Evolutionary conservation across 305 asterid species (phyloP), one percentile per base, ranked within the genome.

Genomic region (Fraxinus albicans): DNA sequence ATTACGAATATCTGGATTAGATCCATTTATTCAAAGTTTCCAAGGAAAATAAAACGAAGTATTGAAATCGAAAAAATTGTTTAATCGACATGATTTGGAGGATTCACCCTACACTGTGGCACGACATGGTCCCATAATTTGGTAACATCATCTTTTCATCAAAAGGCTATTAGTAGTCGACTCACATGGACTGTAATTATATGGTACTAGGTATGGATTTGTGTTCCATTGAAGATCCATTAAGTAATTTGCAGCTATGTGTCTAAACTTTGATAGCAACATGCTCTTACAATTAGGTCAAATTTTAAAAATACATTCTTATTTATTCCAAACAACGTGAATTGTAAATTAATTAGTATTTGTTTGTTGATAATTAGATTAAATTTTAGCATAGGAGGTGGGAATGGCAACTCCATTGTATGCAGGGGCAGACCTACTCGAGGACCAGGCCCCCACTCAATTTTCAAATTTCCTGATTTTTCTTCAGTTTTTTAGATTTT

Each of bases 1-100:
- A 50, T 15, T 50, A 3, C 60, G 8, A 50, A 50, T 50, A 15
- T 50, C 60, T 15, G 21, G 21, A 50, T 15, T 50, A 1, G 53
- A 13, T 17, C 87, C 81, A 70, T 83, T 8, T 69, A 36, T 55
- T 63, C 78, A 84, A 4, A 85, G 79, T 40, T 82, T 86, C 25
- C 27, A 21, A 8, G 9, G 12, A 58, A 19, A 58, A 58, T 19
- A 58, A n/a, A 19, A 19, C 13, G 2, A 60, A 21, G 21, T 12
- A 60, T 19, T n/a, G 23, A 60, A 60, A 23, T 50, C 21, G n/a
- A 50, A 0, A 17, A 50, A 55, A 58, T 5, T 19, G 69, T 6
- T 58, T n/a, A 19, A 19, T 60, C 5, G 31, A 19, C 70, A 19
- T 60, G 70, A 60, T 21, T 60, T n/a, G 70, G 29, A 60, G 13